Percentiles rank a stretch among this genome's conserved stretches.
These are phyloP conservation scores for Leccinum angustisporum DNA, from an alignment of 1,284 basidiomycete species.

Conservation along the genomic window DNA sequence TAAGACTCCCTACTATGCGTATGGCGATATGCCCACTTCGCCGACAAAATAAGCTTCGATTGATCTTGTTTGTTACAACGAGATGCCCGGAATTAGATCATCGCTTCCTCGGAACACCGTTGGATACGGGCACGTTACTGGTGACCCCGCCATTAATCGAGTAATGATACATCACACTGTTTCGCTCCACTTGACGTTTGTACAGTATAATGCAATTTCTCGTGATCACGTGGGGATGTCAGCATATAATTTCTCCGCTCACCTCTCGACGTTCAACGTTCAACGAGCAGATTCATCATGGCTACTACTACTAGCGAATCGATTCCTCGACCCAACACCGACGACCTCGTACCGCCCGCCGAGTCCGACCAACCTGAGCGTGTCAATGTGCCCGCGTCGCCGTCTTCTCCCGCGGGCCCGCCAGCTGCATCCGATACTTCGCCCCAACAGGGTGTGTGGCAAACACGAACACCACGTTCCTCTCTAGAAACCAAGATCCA, in stretches of 20 bases:
- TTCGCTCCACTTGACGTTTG: not conserved
- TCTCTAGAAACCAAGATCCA: not conserved
- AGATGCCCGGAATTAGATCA: not conserved
- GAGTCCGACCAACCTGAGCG: slow-evolving; percentile 4
- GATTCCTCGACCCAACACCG: not conserved
- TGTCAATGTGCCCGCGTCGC: not conserved
- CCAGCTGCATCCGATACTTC: slow-evolving; percentile 29
- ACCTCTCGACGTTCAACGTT: not conserved
- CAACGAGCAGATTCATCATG: slow-evolving; percentile 2
- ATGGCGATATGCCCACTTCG: not conserved
- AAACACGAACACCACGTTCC: not conserved
- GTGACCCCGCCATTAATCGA: not conserved
- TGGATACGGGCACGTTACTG: slow-evolving; percentile 2
- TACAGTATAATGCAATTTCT: not conserved
- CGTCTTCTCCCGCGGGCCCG: slow-evolving; percentile 30
- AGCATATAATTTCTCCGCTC: slow-evolving; percentile 4
- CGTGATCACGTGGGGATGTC: slow-evolving; percentile 24
- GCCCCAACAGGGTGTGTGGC: slow-evolving; percentile 35
- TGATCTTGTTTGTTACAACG: not conserved
- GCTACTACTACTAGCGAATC: not conserved
- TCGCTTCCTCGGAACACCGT: not conserved
- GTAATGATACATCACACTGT: not conserved
- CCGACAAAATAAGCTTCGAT: not conserved
- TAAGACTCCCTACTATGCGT: slow-evolving; percentile 10
- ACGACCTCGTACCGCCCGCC: not conserved